Percentiles rank a stretch among this genome's conserved stretches.
These are phyloP conservation scores for Dactylonectria estremocensis DNA, from an alignment of 2,329 filamentous ascomycete genomes.

Conservation along the genomic window DNA sequence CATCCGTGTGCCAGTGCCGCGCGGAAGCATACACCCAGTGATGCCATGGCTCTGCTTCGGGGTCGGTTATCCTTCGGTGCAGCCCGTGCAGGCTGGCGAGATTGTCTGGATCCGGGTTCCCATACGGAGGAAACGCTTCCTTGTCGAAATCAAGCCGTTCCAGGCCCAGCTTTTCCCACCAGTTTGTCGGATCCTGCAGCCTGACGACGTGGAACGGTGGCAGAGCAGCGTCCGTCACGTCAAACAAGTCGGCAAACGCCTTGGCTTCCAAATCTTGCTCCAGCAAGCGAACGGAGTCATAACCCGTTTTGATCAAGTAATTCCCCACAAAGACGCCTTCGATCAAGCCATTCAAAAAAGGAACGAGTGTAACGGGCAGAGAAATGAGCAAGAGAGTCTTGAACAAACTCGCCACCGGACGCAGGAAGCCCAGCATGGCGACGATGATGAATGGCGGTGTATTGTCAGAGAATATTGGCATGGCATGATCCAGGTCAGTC, in stretches of 20 bases:
- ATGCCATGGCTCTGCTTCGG: constrained; percentile 6
- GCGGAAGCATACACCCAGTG: constrained; percentile 21
- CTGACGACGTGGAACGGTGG: constrained; percentile 20
- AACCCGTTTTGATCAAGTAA: background rate
- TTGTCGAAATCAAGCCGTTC: constrained; percentile 16
- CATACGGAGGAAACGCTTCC: background rate
- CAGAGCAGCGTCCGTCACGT: background rate
- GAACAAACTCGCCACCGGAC: constrained; percentile 9
- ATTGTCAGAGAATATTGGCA: too few species aligned
- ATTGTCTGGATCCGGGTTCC: background rate
- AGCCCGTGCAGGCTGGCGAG: constrained; percentile 9
- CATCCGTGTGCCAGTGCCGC: constrained; percentile 7
- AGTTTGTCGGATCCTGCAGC: constrained; percentile 18
- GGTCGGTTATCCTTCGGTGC: background rate
- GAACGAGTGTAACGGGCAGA: constrained; percentile 22
- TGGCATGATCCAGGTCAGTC: too few species aligned
- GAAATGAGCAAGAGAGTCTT: constrained; percentile 18
- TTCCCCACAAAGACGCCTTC: constrained; percentile 17
- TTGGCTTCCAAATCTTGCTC: background rate
- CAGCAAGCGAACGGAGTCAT: background rate
- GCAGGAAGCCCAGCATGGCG: constrained; percentile 3
- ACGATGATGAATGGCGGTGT: background rate
- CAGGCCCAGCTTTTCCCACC: constrained; percentile 23
- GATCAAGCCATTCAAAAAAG: constrained; percentile 22
- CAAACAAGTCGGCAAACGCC: background rate